phyloP scores from a whole-genome alignment of 495 filamentous ascomycete species.

The Choiromyces venosus region DNA sequence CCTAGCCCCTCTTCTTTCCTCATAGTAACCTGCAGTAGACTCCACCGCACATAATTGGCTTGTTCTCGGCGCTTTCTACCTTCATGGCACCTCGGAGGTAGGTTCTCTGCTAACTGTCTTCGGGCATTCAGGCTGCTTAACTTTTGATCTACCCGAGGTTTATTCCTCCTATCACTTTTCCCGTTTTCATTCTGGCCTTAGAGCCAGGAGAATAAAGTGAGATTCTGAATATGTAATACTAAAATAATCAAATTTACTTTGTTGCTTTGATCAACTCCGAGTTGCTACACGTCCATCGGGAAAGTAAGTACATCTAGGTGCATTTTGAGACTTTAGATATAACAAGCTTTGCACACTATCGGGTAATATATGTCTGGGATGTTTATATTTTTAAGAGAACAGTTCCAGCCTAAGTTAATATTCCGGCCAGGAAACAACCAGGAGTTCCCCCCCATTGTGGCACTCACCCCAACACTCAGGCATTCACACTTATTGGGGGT shows the following conservation, averaged over 20 bases:
- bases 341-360: neutral
- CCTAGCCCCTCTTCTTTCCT: neutral
- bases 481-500: no score
- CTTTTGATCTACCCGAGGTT: neutral
- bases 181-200: neutral
- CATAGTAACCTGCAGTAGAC: neutral
- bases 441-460: neutral
- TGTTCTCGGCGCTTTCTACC: neutral
- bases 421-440: neutral
- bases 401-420: neutral
- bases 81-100: neutral
- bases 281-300: neutral
- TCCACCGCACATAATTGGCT: neutral
- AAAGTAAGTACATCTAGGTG: neutral
- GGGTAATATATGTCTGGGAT: neutral
- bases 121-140: neutral
- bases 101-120: neutral
- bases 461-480: no score
- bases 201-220: neutral
- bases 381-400: neutral
- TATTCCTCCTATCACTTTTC: neutral
- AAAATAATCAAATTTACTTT: no score
- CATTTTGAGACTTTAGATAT: neutral
- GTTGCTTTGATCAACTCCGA: neutral
- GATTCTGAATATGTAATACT: no score